Percentiles rank a stretch among this genome's conserved stretches.
Evolutionary conservation across 192 early-diverging fungal species (phyloP).

Genomic region (Cetraspora pellucida): DNA sequence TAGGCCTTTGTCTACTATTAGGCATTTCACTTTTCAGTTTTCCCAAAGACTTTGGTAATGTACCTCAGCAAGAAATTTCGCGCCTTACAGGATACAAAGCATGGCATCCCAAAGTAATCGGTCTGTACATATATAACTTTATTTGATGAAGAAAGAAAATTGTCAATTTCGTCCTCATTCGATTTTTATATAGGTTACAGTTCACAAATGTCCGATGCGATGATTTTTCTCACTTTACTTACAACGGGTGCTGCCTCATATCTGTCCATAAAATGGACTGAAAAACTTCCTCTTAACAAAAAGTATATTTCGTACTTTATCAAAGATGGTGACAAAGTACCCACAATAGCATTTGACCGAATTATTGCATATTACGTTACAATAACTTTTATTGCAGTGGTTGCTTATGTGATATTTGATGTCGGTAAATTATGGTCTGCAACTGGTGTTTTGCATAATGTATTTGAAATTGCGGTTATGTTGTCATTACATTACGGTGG

Average conservation of each 20-base stretch:
- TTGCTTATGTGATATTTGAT: slow-evolving; percentile 41
- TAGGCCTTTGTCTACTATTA: not conserved
- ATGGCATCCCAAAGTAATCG: slow-evolving; percentile 25
- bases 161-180: not conserved
- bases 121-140: slow-evolving; percentile 1
- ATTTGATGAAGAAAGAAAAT: not conserved
- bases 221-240: too few relatives aligned
- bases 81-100: not conserved
- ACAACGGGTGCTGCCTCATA: too few relatives aligned
- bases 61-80: not conserved
- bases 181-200: not conserved
- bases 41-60: slow-evolving; percentile 7
- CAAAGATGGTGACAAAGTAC: not conserved
- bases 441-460: slow-evolving; percentile 39
- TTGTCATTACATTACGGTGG: slow-evolving; percentile 43
- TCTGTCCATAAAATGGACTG: too few relatives aligned
- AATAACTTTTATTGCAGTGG: slow-evolving; percentile 37
- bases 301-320: not conserved
- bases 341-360: slow-evolving; percentile 39
- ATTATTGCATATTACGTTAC: slow-evolving; percentile 40
- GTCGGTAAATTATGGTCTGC: slow-evolving; percentile 49
- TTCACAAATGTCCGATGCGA: not conserved
- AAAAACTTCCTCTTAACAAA: not conserved
- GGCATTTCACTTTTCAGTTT: slow-evolving; percentile 22
- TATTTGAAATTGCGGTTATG: slow-evolving; percentile 46